Base-by-base conservation (phyloP, 1,284 basidiomycete genomes). In the Boletellus deceptivus region DNA sequence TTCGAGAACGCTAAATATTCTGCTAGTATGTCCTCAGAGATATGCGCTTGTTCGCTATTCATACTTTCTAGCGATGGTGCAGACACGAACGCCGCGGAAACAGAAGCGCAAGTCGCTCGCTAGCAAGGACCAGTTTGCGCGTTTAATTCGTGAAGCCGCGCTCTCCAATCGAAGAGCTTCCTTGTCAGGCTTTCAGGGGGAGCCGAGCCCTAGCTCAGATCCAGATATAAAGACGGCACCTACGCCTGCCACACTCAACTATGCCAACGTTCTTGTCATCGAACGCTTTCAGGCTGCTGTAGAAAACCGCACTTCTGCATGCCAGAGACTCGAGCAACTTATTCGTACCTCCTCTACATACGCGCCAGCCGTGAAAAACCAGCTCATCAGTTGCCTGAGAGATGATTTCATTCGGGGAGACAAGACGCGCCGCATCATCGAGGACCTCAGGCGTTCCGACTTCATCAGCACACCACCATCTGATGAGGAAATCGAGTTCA, bases 361-460 rank as follows among this genome's bases (percentile, higher is more conserved):
- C 25, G 42, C 61, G 1, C 52, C 56, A 29, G 33, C 61, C 13
- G 46, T 52, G 17, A 60, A 61, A 48, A 46, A 6, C 16, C 50
- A 49, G 37, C 50, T 65, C 24, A 53, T 65, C 29, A 36, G 38
- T 37, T 62, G 54, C 43, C 47, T 62, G 16, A 57, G 52, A 25
- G 58, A 65, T 27, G 63, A 62, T 41, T 63, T 61, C 39, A 50
- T 63, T 39, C 58, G 60, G 18, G 56, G 56, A 5, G 60, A 63
- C 49, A 61, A 50, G 49, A 63, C 59, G 2, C 59, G 53, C 20
- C 47, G 49, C 4, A 49, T 61, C 41, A 62, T 62, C 39, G 63
- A 62, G 35, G 46, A 56, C 34, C 43, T 65, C 34, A 61, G 55
- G 37, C 63, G 55, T 14, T 64, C 61, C 11, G 57, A 62, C 40